A percentile compares a stretch with the other conserved stretches of the same genome.
Conservation (phyloP, 2,329 filamentous ascomycete species). For the Penicillium sp. region DNA sequence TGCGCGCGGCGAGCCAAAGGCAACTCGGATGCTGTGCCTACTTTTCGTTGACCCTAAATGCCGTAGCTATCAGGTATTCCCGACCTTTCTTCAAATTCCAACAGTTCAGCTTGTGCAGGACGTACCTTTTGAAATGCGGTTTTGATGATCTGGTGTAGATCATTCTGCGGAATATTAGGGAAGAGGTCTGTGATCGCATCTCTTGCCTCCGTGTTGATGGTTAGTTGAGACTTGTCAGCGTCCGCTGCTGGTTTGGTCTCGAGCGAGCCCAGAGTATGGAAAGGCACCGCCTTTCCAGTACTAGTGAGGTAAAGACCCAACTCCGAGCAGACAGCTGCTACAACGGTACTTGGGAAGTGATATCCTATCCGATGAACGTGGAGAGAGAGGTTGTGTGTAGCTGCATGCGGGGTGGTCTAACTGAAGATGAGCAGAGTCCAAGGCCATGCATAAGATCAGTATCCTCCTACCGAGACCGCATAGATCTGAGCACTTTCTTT, state of each 20-base stretch:
- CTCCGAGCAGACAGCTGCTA: constrained; percentile 59
- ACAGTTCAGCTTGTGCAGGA: constrained; percentile 14
- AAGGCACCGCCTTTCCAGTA: constrained; percentile 52
- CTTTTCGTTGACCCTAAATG: constrained; percentile 56
- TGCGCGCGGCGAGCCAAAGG: constrained; percentile 62
- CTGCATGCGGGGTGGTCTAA: constrained; percentile 55
- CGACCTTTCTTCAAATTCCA: no score
- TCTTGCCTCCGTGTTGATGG: constrained; percentile 60
- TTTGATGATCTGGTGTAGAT: constrained; percentile 61
- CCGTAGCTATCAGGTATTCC: constrained; percentile 21
- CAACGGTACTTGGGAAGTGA: constrained; percentile 65
- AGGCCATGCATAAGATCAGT: not conserved
- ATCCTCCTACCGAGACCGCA: constrained; percentile 62
- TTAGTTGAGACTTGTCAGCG: constrained; percentile 45
- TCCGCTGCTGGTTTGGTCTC: constrained; percentile 28
- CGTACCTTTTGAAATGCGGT: constrained; percentile 64
- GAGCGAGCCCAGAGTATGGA: constrained; percentile 34
- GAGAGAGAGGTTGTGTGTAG: constrained; percentile 59
- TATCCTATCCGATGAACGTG: constrained; percentile 66
- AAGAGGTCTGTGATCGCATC: constrained; percentile 66
- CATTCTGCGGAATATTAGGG: constrained; percentile 63
- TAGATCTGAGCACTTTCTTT: constrained; percentile 58
- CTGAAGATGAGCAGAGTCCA: constrained; percentile 20
- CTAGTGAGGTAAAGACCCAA: constrained; percentile 50
- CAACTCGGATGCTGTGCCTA: constrained; percentile 61